Conservation (phyloP, 305 asterid genomes). For the Solanum hybrid region DNA sequence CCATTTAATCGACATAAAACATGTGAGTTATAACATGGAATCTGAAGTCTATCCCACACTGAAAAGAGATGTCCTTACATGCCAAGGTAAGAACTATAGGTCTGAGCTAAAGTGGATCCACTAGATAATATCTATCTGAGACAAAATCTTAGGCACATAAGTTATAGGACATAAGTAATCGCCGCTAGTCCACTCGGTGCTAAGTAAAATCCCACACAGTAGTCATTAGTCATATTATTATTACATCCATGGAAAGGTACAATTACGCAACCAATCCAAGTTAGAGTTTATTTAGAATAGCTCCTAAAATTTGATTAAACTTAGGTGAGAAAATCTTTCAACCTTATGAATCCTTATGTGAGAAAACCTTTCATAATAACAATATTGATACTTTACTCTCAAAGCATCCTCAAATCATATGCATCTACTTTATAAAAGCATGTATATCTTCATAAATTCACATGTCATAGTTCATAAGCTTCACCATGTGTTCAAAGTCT, state of each 20-base stretch:
- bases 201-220: not conserved
- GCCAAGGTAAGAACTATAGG: not conserved
- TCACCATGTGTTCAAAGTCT: not conserved
- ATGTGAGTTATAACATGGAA: not conserved
- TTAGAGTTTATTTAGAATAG: not conserved
- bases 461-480: not conserved
- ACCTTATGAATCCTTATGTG: not conserved
- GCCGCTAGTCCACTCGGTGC: not conserved
- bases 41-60: not conserved
- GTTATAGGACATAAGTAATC: not conserved
- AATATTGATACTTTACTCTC: not conserved
- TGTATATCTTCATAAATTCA: not conserved
- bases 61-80: not conserved
- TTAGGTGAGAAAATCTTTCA: not conserved
- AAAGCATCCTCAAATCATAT: not conserved
- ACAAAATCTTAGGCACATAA: not conserved
- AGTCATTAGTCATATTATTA: too few species aligned
- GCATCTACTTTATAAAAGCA: not conserved
- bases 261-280: not conserved
- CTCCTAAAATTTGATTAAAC: not conserved
- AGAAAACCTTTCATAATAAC: not conserved
- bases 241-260: not conserved
- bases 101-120: not conserved
- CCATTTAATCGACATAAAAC: not conserved
- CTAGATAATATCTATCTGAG: not conserved